Conservation (phyloP, 805 yeast genomes). For the Saccharomycopsis sp. region DNA sequence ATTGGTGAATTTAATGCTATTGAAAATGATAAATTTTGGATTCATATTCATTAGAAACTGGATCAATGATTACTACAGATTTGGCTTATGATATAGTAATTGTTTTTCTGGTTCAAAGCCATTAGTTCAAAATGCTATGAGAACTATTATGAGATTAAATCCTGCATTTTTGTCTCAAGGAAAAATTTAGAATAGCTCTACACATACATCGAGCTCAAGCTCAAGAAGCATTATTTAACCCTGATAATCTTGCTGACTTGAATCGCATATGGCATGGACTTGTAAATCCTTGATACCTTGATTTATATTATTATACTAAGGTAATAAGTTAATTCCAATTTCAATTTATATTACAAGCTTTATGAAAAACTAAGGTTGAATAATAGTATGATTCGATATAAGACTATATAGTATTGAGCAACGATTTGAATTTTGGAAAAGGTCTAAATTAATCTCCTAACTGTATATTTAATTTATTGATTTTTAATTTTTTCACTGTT, state of each 20-base stretch:
- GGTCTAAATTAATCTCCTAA: too few relatives aligned
- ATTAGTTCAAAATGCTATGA: slow-evolving; percentile 82
- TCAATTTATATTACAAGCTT: too few relatives aligned
- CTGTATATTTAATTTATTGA: too few relatives aligned
- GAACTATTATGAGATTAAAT: slow-evolving; percentile 86
- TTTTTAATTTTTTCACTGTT: too few relatives aligned
- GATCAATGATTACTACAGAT: slow-evolving; percentile 83
- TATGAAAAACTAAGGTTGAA: too few relatives aligned
- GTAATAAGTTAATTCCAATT: too few relatives aligned
- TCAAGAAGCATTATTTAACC: slow-evolving; percentile 81
- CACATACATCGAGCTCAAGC: slow-evolving; percentile 91
- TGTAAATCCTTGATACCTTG: too few relatives aligned
- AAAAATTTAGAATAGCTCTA: slow-evolving; percentile 89
- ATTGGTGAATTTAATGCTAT: slow-evolving; percentile 51
- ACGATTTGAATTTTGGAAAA: too few relatives aligned
- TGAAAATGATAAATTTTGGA: slow-evolving; percentile 69
- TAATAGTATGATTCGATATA: too few relatives aligned
- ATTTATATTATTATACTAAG: too few relatives aligned
- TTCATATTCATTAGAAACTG: slow-evolving; percentile 95
- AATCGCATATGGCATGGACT: too few relatives aligned
- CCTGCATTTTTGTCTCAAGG: slow-evolving; percentile 88
- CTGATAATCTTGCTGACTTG: slow-evolving; percentile 85
- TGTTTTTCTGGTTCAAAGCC: slow-evolving; percentile 96
- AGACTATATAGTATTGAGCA: too few relatives aligned
- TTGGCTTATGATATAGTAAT: slow-evolving; percentile 91